phyloP scores from a whole-genome alignment of 352 stramenopile species.

The Phytophthora boehmeriae region DNA sequence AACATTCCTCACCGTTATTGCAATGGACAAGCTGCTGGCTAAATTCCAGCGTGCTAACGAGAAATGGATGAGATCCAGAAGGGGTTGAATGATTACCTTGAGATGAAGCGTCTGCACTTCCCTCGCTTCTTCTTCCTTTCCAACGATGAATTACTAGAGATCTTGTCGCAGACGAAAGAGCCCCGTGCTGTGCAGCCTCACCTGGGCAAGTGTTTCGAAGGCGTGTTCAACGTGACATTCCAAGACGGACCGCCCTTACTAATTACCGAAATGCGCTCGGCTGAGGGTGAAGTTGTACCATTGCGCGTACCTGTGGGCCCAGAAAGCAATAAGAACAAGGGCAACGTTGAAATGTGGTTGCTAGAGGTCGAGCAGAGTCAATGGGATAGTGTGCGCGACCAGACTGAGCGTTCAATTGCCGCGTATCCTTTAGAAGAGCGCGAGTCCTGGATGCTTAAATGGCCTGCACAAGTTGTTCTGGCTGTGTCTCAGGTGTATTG shows the following conservation, averaged over 20 bases:
- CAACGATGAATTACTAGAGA: conserved; percentile 94
- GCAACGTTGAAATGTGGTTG: conserved; percentile 96
- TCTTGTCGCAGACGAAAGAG: conserved; percentile 94
- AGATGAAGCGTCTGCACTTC: conserved; percentile 94
- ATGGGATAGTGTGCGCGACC: conserved; percentile 92
- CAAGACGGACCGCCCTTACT: conserved; percentile 75
- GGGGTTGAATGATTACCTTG: conserved; percentile 93
- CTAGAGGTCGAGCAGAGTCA: conserved; percentile 92
- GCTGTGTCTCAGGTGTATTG: conserved; percentile 94
- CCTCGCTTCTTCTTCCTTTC: conserved; percentile 96
- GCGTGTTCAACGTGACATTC: conserved; percentile 92
- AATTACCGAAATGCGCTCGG: conserved; percentile 95
- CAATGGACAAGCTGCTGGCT: conserved; percentile 89
- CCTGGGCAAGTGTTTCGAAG: conserved; percentile 91
- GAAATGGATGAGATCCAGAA: conserved; percentile 96
- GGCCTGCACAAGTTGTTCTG: conserved; percentile 94
- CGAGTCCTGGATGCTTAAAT: conserved; percentile 93
- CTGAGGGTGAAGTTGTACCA: conserved; percentile 91
- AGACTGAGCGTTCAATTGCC: conserved; percentile 87
- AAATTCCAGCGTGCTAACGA: conserved; percentile 95
- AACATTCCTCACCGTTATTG: conserved; percentile 90
- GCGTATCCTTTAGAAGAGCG: conserved; percentile 83
- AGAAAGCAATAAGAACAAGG: conserved; percentile 93
- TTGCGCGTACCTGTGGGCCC: conserved; percentile 88
- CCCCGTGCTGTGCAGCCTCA: conserved; percentile 92